Conservation (phyloP, 768 basidiomycete species). For the Mycena galopus region DNA sequence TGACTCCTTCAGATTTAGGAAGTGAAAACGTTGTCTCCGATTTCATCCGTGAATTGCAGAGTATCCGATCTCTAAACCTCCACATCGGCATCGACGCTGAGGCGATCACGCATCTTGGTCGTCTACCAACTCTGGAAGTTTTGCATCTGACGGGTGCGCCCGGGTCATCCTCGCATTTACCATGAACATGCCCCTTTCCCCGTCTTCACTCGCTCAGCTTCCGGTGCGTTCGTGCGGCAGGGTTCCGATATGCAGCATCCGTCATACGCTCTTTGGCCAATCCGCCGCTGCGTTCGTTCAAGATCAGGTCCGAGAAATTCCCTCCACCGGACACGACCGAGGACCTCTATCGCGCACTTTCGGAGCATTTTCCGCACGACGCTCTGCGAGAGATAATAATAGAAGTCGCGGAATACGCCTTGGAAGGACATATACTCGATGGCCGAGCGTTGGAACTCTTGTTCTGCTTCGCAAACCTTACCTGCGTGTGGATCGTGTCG, state of each 20-base stretch:
- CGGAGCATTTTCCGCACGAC: neutral
- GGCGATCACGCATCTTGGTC: neutral
- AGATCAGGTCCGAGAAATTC: neutral
- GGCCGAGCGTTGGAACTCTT: neutral
- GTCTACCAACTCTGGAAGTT: neutral
- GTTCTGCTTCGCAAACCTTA: neutral
- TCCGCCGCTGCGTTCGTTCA: neutral
- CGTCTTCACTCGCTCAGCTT: neutral
- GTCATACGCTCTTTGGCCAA: neutral
- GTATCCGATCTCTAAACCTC: neutral
- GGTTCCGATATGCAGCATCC: neutral
- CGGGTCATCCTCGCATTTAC: neutral
- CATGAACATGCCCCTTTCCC: neutral
- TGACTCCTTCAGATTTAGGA: too few relatives aligned
- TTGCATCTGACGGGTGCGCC: neutral
- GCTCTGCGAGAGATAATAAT: neutral
- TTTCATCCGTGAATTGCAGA: neutral
- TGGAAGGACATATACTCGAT: too few relatives aligned
- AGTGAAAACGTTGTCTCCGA: too few relatives aligned
- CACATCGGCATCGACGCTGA: neutral
- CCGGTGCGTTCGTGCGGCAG: neutral
- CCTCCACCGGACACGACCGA: neutral
- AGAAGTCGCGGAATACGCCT: too few relatives aligned
- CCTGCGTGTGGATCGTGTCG: neutral
- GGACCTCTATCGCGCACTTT: neutral